Evolutionary conservation across 306 rosid species (phyloP), one percentile per base, ranked within the genome.

Genomic region (Pachyrhizus erosus): DNA sequence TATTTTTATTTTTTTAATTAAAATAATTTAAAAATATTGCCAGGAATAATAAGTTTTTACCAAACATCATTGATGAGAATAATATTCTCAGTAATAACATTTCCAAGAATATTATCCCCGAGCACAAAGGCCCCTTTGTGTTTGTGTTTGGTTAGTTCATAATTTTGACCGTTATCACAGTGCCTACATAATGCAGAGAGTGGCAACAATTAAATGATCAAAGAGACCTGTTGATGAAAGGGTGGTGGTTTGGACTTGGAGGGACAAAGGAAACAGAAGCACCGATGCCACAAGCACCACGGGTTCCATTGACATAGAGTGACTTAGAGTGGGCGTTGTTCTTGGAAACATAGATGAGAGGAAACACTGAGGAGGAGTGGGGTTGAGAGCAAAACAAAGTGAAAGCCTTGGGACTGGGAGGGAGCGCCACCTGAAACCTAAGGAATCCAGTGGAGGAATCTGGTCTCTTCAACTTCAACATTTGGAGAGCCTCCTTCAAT

Each of bases 361-460:
- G 99, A 83, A 82, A 93, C 39, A 91, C 96, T 15, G 66, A 52
- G 5, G 91, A 88, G 9, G 87, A 84, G 88, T 87, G 91, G 7
- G 90, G 98, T 80, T 96, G 99, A 75, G 87, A 84, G 76, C 92
- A 93, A 83, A 96, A 96, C 96, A 92, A 90, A 39, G 82, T 42
- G 85, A 96, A 87, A 12, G 98, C 96, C 85, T 89, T 96, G 13
- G 94, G 83, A 82, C 97, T 82, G 4, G 98, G 98, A 75, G 98
- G 97, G 79, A 93, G 92, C 17, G 87, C 91, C 82, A 96, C 96
- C 99, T 91, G 94, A 89, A 96, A 91, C 89, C 98, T 88, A 45
- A 92, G 83, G 75, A 92, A 79, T 54, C 97, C 99, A 17, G 81
- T 80, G 8, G 86, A 37, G 54, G 88, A 69, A 71, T 76, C 42